Evolutionary conservation across 306 rosid genomes (phyloP), one percentile per base, ranked within the genome.

Genomic region (Fragaria vesca): DNA sequence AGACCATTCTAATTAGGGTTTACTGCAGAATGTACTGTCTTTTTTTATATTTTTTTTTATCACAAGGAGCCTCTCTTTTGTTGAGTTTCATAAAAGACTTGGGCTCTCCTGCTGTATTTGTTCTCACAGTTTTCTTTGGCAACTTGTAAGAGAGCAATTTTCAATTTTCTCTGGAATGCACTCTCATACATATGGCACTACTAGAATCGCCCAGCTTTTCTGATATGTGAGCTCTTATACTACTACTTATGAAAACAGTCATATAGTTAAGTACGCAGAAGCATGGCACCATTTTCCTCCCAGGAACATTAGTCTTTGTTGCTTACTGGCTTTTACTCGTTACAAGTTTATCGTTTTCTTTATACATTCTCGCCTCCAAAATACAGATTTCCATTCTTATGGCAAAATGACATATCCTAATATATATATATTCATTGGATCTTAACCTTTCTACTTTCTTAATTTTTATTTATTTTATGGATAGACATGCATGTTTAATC

Each of bases 1-100:
- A 11, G 6, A 55, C 52, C 7, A 52, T 5, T 36, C 32, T 52
- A 12, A 36, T 52, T 71, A 26, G 26, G 62, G 47, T 71, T 21
- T 24, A 24, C 8, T 50, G 21, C 63, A 8, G 32, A 13, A 32
- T 63, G 21, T 63, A 63, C 21, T 13, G 47, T 30, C 75, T 21
- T 8, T 70, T 69, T 70, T 6, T 18, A 71, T 71, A 32, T 30
- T 46, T 21, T 8, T 70, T 69, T 70, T 11, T 18, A 71, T 72
- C 63, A 10, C 63, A 32, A 20, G 76, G 62, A 28, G 30, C 47
- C 47, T 13, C 58, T 50, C 17, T 51, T 48, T 50, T 51, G 46
- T 20, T 18, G 68, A 63, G 21, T 63, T 63, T 15, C 5, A 63
- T 30, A 6, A 26, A 4, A 63, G 10, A 20, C 12, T 12, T 28